Conservation (phyloP, 148 eudicot species). For the Mesembryanthemum crystallinum region DNA sequence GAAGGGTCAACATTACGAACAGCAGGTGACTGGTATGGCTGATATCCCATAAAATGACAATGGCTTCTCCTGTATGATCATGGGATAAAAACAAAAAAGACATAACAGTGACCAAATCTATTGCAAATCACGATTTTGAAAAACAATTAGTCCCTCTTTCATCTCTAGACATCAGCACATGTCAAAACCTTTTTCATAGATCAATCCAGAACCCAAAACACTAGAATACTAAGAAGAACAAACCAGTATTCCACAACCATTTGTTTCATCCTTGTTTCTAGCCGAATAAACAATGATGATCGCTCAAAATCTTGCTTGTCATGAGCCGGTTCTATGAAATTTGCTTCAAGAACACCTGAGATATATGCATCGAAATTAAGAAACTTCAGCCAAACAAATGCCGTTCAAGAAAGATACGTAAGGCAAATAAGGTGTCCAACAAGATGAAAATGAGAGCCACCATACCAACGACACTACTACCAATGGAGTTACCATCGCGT, state of each 20-base stretch:
- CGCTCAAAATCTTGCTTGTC: constrained; percentile 99
- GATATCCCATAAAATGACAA: constrained; percentile 70
- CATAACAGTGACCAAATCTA: neutral
- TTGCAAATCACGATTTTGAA: neutral
- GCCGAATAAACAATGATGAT: constrained; percentile 63
- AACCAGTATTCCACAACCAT: constrained; percentile 90
- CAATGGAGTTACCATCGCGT: constrained; percentile 74
- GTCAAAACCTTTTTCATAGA: neutral
- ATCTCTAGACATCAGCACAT: neutral
- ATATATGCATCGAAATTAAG: constrained; percentile 20
- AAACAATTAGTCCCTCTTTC: constrained; percentile 1
- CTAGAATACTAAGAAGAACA: constrained; percentile 25
- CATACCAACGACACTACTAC: constrained; percentile 92
- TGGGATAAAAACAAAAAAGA: neutral
- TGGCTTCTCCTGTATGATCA: constrained; percentile 57
- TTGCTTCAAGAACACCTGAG: constrained; percentile 91
- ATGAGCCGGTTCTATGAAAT: constrained; percentile 96
- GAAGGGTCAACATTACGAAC: constrained; percentile 27
- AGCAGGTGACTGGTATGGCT: constrained; percentile 42
- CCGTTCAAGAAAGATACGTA: constrained; percentile 2
- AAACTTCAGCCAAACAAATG: constrained; percentile 9
- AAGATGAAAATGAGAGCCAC: constrained; percentile 8
- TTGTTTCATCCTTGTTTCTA: constrained; percentile 78
- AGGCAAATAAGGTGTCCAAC: neutral
- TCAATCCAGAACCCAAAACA: neutral